A percentile compares a stretch with the other conserved stretches of the same genome.
Evolutionary conservation across 2,329 filamentous ascomycete species (phyloP).

Genomic region (Alternaria tenuissima): DNA sequence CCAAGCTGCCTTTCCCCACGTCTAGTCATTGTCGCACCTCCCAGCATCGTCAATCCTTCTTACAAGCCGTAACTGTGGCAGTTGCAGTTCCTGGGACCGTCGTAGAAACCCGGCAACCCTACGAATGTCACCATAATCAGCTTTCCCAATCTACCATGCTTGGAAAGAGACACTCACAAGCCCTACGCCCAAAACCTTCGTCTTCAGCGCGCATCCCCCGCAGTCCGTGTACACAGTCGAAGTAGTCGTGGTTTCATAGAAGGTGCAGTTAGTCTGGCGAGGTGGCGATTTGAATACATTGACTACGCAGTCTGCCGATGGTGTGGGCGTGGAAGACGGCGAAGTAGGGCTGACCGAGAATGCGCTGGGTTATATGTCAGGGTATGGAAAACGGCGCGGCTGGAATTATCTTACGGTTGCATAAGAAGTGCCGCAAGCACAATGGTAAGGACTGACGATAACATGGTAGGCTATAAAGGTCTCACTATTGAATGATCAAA

Average conservation of each 20-base stretch:
- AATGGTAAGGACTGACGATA: background rate
- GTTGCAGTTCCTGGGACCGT: slow-evolving; percentile 13
- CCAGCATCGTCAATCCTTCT: background rate
- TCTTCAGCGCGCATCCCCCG: slow-evolving; percentile 33
- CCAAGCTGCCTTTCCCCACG: background rate
- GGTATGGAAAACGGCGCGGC: background rate
- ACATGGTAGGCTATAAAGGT: background rate
- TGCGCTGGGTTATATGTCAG: background rate
- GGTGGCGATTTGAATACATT: slow-evolving; percentile 29
- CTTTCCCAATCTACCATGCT: background rate
- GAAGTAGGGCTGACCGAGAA: background rate
- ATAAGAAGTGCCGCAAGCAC: slow-evolving; percentile 2
- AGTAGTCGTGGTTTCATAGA: slow-evolving; percentile 32
- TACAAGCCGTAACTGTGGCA: slow-evolving; percentile 22
- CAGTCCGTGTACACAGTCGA: slow-evolving; percentile 40
- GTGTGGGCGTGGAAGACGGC: background rate
- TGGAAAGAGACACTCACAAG: slow-evolving; percentile 24
- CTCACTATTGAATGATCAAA: background rate
- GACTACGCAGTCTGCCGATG: slow-evolving; percentile 25
- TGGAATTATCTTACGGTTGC: background rate
- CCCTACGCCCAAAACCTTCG: slow-evolving; percentile 30
- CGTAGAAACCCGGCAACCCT: slow-evolving; percentile 32
- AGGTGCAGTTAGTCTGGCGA: slow-evolving; percentile 32
- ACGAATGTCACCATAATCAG: slow-evolving; percentile 6
- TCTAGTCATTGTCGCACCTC: background rate